A percentile compares a stretch with the other conserved stretches of the same genome.
These are phyloP conservation scores for Moesziomyces globuligerus DNA, from an alignment of 1,284 basidiomycete genomes.

Conservation along the genomic window DNA sequence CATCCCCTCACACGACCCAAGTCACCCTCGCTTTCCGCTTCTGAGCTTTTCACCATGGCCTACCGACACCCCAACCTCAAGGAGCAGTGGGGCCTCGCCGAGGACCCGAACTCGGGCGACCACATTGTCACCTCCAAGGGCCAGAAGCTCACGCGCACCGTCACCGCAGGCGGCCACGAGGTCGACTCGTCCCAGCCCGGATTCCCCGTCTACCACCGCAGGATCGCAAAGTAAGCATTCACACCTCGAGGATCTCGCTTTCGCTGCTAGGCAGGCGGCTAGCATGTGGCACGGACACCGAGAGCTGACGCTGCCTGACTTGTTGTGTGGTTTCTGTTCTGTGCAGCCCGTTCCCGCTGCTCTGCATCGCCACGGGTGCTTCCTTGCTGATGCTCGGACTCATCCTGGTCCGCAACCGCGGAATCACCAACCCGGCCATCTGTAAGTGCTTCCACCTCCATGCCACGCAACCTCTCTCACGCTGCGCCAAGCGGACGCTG, in stretches of 20 bases:
- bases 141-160: conserved; percentile 32
- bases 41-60: no score
- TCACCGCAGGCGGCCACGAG: conserved; percentile 41
- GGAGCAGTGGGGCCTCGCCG: conserved; percentile 43
- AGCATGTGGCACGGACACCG: no score
- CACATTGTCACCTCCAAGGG: conserved; percentile 35
- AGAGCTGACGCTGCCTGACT: background rate
- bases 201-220: conserved; percentile 53
- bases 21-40: no score
- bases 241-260: background rate
- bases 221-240: conserved; percentile 45
- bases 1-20: no score
- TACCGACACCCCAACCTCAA: conserved; percentile 46
- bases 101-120: conserved; percentile 47
- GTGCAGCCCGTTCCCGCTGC: conserved; percentile 47
- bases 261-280: no score
- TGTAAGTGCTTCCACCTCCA: no score
- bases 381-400: conserved; percentile 39
- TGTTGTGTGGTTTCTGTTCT: background rate
- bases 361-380: conserved; percentile 46
- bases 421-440: conserved; percentile 32
- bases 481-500: no score
- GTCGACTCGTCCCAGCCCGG: conserved; percentile 44
- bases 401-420: conserved; percentile 25
- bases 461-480: no score